Evolutionary conservation across 2,329 filamentous ascomycete species (phyloP).

Genomic region (Hypoxylon rubiginosum): DNA sequence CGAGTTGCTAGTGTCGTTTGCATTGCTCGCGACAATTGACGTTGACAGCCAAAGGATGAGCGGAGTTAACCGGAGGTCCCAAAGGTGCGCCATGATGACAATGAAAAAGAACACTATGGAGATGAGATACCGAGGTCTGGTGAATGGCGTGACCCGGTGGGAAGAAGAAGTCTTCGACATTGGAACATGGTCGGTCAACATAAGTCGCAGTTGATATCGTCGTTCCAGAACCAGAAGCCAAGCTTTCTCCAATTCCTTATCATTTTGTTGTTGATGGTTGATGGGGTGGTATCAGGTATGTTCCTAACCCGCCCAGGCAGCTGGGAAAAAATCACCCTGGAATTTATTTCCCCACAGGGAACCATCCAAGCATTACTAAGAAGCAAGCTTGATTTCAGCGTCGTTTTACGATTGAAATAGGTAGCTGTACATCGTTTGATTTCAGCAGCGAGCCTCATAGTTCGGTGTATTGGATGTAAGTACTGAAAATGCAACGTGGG

Average conservation of each 20-base stretch:
- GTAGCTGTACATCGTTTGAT: too few species aligned
- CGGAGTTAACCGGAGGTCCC: constrained; percentile 28
- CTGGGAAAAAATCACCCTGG: constrained; percentile 20
- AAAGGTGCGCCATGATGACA: constrained; percentile 35
- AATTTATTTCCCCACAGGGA: constrained; percentile 19
- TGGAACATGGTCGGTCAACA: constrained; percentile 9
- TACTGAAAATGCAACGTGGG: constrained; percentile 20
- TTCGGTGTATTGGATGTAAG: constrained; percentile 3
- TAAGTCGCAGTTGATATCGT: constrained; percentile 13
- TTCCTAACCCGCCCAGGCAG: constrained; percentile 32
- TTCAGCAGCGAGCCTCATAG: not conserved
- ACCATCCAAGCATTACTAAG: not conserved
- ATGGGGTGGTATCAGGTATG: not conserved
- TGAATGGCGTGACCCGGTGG: constrained; percentile 2
- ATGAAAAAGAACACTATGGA: constrained; percentile 23
- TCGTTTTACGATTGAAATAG: not conserved
- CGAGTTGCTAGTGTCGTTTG: constrained; percentile 42
- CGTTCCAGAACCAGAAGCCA: constrained; percentile 24
- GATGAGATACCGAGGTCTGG: constrained; percentile 24
- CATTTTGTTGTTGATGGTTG: constrained; percentile 16
- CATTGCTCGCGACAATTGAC: constrained; percentile 5
- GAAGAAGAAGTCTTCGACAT: constrained; percentile 22
- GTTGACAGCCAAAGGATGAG: constrained; percentile 32
- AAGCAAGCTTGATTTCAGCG: not conserved
- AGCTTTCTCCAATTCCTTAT: constrained; percentile 42